Evolutionary conservation across 257 asterid species (phyloP), one percentile per base, ranked within the genome.

Genomic region (Ilex aquifolium): DNA sequence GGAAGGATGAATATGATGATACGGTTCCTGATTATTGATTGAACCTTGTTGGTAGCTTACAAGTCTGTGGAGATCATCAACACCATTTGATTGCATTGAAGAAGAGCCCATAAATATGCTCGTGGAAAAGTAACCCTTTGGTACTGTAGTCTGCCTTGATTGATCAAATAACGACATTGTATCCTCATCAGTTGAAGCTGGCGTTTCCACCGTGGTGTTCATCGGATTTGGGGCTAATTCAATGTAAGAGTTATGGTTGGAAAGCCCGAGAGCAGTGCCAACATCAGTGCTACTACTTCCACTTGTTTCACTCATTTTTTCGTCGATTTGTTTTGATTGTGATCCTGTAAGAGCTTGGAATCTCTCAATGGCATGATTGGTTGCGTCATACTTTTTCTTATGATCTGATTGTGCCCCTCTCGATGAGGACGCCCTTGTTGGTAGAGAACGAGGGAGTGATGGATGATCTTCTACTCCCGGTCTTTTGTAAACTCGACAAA

Each of bases 391-490:
- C 0, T 9, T 56, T 49, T 65, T 74, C 68, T 74, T 74, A 6
- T 53, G 13, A 11, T 66, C 42, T 8, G 72, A 12, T 59, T 15
- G 27, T 14, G 57, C 11, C 7, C 66, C 76, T 65, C 77, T 52
- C 2, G 85, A 72, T 8, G 79, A 64, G 0, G 57, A 21, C 0
- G 83, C 78, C 57, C 76, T 73, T 4, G 87, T 69, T 0, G 81
- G 74, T 56, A 82, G 77, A 31, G 82, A 75, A 6, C 95, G 91
- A 3, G 98, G 96, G 15, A 89, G 86, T 13, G 88, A 85, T 0
- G 89, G 96, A 69, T 79, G 94, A 50, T 93, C 99, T 65, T 87
- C 99, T 4, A 93, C 90, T 72, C 97, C 99, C 3, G 97, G 79
- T 69, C 99, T 73, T 68, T 93, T 93, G 81, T 93, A 80, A 29